These are phyloP conservation scores for Aspergillus eucalypticola DNA, from an alignment of 2,329 filamentous ascomycete genomes.

Conservation along the genomic window DNA sequence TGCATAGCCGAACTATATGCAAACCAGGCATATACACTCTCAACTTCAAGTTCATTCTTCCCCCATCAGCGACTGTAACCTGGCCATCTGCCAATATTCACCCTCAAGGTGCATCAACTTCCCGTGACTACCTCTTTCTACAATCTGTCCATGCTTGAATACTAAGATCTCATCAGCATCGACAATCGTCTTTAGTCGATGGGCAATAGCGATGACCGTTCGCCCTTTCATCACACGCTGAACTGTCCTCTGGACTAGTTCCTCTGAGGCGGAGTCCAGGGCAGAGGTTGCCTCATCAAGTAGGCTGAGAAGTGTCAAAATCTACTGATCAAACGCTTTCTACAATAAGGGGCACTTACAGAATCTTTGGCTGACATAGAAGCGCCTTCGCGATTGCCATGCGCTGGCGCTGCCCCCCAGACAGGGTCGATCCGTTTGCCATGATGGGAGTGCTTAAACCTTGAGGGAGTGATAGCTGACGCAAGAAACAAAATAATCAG, in stretches of 20 bases:
- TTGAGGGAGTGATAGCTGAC: constrained; percentile 9
- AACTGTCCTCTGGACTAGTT: constrained; percentile 77
- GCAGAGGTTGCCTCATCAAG: constrained; percentile 87
- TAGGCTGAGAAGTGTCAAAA: constrained; percentile 43
- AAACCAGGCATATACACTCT: neutral
- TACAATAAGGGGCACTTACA: neutral
- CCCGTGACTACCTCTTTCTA: constrained; percentile 80
- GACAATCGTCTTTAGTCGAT: constrained; percentile 82
- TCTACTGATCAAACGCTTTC: neutral
- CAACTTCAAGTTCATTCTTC: neutral
- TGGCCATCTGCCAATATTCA: constrained; percentile 77
- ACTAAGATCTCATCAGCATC: constrained; percentile 88
- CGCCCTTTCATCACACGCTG: constrained; percentile 65
- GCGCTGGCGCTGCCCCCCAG: constrained; percentile 15
- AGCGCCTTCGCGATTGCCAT: constrained; percentile 28
- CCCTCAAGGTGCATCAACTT: constrained; percentile 64
- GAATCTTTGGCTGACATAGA: constrained; percentile 35
- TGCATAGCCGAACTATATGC: neutral
- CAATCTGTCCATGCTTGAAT: constrained; percentile 71
- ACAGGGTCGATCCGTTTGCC: constrained; percentile 10
- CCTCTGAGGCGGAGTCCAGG: constrained; percentile 82
- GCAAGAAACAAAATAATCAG: neutral
- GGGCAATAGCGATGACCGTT: constrained; percentile 66
- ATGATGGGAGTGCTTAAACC: constrained; percentile 5
- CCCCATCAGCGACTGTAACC: constrained; percentile 57